Base-by-base conservation (phyloP, 495 filamentous ascomycete species). In the Venustampulla echinocandica region DNA sequence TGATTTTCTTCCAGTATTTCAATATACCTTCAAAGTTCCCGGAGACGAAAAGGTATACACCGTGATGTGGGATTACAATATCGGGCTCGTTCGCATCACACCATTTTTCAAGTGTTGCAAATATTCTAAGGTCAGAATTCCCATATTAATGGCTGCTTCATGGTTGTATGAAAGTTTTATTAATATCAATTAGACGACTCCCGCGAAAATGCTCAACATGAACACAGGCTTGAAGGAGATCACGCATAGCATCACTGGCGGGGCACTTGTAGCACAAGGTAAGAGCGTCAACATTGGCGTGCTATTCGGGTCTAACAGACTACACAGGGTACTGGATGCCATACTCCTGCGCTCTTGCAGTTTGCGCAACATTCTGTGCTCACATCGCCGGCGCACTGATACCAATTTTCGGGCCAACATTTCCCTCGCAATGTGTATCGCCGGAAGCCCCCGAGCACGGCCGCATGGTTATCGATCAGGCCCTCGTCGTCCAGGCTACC, bases 51-150 rank as follows among this genome's bases (percentile, higher is more conserved):
- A 70, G 50, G 62, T 70, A 39, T 89, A 87, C 69, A 76, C 70
- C 5, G 79, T 98, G 19, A 87, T 94, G 80, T 98, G 92, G 92
- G 92, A 98, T 62, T 95, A 95, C 63, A 88, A 89, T 50, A 80
- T 90, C 46, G 92, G 92, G n/a, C 81, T 95, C 20, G 90, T 96
- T 42, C 80, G 90, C 47, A 90, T 90, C 58, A 96, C 92, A 4
- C 85, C 87, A 33, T 85, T 98, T 58, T 97, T 98, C 75, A 94
- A 94, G 58, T 87, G 85, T 56, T 80, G 77, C 48, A 79, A 80
- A 46, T 88, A 90, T 60, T 75, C 82, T 33, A 98, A 98, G 80
- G 90, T 88, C 52, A 50, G 36, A 18, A 20, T 4, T 30, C 24
- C 35, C n/a, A 10, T 5, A 5, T 6, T 17, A 6, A 30, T 7